Base-by-base conservation (phyloP, 192 early-diverging fungal genomes). In the Entomortierella chlamydospora region DNA sequence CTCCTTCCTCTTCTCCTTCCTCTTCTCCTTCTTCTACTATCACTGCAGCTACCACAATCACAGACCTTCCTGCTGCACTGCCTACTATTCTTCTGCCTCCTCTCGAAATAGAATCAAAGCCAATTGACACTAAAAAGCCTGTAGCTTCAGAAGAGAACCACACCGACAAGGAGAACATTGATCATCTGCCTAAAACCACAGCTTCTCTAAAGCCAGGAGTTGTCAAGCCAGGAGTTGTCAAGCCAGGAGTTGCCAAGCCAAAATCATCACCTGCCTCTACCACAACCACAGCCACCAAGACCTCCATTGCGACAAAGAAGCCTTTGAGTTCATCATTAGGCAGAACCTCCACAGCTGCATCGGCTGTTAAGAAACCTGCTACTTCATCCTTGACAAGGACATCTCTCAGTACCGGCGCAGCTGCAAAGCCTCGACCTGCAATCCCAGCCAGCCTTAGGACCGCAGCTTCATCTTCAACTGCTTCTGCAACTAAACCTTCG, bases 81-180 rank as follows among this genome's bases (percentile, higher is more conserved):
- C 45, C 72, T 25, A 56, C 45, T 25, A 60, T 78, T 23, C 64
- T 78, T 13, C 37, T 78, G 61, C 74, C 74, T 20, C 66, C 74
- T 31, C 61, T 68, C 22, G 74, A 78, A 11, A 78, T 78, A n/a
- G 61, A 78, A 4, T 50, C 68, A 25, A 45, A 68, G 1, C 41
- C 68, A 18, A 49, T 18, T 17, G 42, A 12, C 5, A 61, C 26
- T 20, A 52, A 28, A 34, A 37, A 53, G 25, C 2, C 10, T 13
- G 52, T 26, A 18, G 4, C 26, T 18, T 28, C 4, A 2, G 43
- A 55, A 17, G 18, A 15, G 1, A 31, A 41, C 47, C 33, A 47
- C 2, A 33, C 1, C 42, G 41, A 55, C 45, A 63, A 64, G 31
- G 61, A 72, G 61, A 72, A 64, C 37, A 37, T 58, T 33, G 37